phyloP scores from a whole-genome alignment of 495 filamentous ascomycete species.

The Penicillium argentinense region DNA sequence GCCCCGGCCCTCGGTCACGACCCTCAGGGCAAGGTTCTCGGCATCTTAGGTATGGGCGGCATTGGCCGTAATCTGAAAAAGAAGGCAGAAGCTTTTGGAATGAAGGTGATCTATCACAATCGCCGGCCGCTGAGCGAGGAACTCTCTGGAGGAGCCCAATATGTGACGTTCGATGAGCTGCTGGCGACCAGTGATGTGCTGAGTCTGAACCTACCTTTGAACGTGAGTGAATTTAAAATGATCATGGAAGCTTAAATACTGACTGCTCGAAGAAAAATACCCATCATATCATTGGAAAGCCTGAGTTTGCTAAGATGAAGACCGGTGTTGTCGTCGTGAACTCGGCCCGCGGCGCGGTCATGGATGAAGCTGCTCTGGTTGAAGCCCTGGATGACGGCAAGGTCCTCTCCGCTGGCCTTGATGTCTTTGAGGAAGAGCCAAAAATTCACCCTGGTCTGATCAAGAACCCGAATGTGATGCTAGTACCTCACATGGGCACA shows the following conservation, averaged over 20 bases:
- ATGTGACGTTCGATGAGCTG: conserved; percentile 69
- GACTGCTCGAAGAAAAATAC: conserved; percentile 52
- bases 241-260: neutral
- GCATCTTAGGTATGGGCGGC: conserved; percentile 85
- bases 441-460: conserved; percentile 61
- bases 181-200: conserved; percentile 67
- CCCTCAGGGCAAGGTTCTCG: conserved; percentile 64
- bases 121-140: conserved; percentile 52
- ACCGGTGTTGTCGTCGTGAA: conserved; percentile 69
- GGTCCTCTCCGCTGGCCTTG: conserved; percentile 60
- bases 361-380: conserved; percentile 70
- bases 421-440: conserved; percentile 72
- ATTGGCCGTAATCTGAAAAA: conserved; percentile 66
- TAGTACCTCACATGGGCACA: conserved; percentile 72
- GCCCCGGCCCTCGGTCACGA: conserved; percentile 56
- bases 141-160: conserved; percentile 58
- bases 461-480: conserved; percentile 57
- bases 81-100: conserved; percentile 60
- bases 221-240: conserved; percentile 48
- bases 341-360: conserved; percentile 67
- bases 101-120: conserved; percentile 72
- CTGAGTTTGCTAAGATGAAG: conserved; percentile 70
- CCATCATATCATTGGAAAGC: conserved; percentile 62
- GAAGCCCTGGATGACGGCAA: conserved; percentile 60
- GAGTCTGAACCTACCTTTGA: conserved; percentile 74